Evolutionary conservation across 345 rosid species (phyloP).

Genomic region (Populus pruinosa): DNA sequence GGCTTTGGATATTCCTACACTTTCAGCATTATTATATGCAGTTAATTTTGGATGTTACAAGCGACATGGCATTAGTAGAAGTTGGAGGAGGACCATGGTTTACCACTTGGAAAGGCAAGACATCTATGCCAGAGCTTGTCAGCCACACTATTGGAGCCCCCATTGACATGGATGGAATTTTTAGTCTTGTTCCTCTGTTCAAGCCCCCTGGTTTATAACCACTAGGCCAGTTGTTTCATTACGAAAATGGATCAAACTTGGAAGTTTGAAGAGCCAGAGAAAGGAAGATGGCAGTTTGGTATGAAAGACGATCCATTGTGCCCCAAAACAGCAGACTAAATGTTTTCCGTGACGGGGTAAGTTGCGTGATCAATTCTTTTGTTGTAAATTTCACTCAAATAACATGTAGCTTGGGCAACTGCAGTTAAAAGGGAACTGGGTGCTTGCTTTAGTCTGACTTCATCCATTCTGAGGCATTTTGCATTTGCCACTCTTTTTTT

Average conservation of each 20-base stretch:
- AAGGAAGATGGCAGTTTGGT: too few relatives aligned
- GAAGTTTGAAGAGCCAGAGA: too few relatives aligned
- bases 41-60: constrained; percentile 70
- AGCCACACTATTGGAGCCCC: constrained; percentile 50
- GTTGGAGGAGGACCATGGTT: constrained; percentile 99
- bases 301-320: too few relatives aligned
- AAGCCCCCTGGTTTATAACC: constrained; percentile 83
- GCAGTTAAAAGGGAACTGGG: too few relatives aligned
- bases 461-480: too few relatives aligned
- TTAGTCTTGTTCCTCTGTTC: constrained; percentile 51
- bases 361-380: too few relatives aligned
- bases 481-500: too few relatives aligned
- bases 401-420: too few relatives aligned
- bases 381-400: too few relatives aligned
- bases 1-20: background rate
- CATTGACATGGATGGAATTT: constrained; percentile 55
- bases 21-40: constrained; percentile 19
- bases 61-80: constrained; percentile 85
- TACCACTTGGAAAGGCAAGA: constrained; percentile 74
- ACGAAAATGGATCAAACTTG: background rate
- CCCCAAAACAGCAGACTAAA: too few relatives aligned
- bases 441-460: too few relatives aligned
- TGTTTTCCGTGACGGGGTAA: too few relatives aligned
- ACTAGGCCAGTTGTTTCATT: background rate
- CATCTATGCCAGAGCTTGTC: constrained; percentile 59